phyloP scores from a whole-genome alignment of 192 early-diverging fungal genomes.

The Backusella circina region DNA sequence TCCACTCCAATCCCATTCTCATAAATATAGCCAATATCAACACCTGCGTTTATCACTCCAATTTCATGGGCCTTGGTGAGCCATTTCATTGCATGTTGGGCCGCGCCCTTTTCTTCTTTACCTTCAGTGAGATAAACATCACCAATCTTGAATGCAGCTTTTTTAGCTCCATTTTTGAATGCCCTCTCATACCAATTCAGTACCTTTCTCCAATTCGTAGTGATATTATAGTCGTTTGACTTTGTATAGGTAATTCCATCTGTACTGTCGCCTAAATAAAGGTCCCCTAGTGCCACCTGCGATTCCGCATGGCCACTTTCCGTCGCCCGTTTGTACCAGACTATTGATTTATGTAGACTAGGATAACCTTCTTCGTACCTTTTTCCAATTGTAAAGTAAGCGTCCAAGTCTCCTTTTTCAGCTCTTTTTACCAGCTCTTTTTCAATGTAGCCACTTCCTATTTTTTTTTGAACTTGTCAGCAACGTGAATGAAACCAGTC shows the following conservation, averaged over 20 bases:
- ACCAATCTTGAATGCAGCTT: not conserved
- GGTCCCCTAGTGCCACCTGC: not conserved
- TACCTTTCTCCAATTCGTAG: not conserved
- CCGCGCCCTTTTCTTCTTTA: not conserved
- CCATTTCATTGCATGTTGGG: not conserved
- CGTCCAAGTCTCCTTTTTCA: not conserved
- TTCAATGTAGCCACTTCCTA: not conserved
- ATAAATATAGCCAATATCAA: not conserved
- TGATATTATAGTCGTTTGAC: not conserved
- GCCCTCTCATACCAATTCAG: not conserved
- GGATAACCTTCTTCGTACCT: not conserved
- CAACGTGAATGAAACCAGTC: not conserved
- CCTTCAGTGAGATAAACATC: not conserved
- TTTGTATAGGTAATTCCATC: no score
- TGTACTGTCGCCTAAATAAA: not conserved
- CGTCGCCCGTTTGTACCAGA: not conserved
- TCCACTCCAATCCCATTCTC: not conserved
- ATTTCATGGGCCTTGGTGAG: not conserved
- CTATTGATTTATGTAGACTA: not conserved
- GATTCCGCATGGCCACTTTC: not conserved
- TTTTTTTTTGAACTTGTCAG: no score
- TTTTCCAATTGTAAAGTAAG: not conserved
- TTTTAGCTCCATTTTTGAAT: not conserved
- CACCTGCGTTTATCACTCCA: not conserved
- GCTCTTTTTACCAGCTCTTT: not conserved